These are phyloP conservation scores for Grigorovia transvaalensis DNA, from an alignment of 805 yeast species.

Conservation along the genomic window DNA sequence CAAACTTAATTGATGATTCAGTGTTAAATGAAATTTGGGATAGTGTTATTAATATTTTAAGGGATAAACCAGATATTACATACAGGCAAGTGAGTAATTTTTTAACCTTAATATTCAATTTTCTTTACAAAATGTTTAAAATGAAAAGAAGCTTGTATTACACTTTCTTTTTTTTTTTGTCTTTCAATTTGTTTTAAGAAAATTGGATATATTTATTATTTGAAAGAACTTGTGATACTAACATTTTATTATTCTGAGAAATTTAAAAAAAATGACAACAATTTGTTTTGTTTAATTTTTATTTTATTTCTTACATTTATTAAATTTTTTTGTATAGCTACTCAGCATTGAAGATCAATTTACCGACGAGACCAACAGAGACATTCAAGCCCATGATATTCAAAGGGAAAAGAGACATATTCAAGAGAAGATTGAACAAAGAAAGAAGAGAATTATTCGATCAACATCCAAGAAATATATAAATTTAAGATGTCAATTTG, in stretches of 20 bases:
- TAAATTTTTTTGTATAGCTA: slow-evolving; percentile 13
- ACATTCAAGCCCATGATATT: slow-evolving; percentile 31
- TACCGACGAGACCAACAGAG: slow-evolving; percentile 28
- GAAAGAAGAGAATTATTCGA: slow-evolving; percentile 47
- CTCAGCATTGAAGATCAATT: slow-evolving; percentile 27
- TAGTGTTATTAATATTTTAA: slow-evolving; percentile 49
- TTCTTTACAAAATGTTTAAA: slow-evolving; percentile 5
- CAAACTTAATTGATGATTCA: slow-evolving; percentile 32
- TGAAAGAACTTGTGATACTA: too few relatives aligned
- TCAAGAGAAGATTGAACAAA: slow-evolving; percentile 7
- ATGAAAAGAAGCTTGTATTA: background rate
- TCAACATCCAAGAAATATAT: slow-evolving; percentile 60
- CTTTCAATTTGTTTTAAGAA: too few relatives aligned
- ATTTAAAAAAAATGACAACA: slow-evolving; percentile 12
- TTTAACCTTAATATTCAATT: background rate
- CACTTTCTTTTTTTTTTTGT: too few relatives aligned
- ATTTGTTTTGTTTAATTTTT: slow-evolving; percentile 5
- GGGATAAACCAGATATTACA: slow-evolving; percentile 56
- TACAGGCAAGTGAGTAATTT: slow-evolving; percentile 59
- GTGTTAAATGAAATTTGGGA: slow-evolving; percentile 65
- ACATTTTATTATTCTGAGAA: background rate
- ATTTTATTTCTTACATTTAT: slow-evolving; percentile 6
- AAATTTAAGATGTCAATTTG: slow-evolving; percentile 45
- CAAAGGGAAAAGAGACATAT: slow-evolving; percentile 30
- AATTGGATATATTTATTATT: too few relatives aligned